Percentiles rank a stretch among this genome's conserved stretches.
phyloP scores from a whole-genome alignment of 345 rosid species.

The Populus simonii region DNA sequence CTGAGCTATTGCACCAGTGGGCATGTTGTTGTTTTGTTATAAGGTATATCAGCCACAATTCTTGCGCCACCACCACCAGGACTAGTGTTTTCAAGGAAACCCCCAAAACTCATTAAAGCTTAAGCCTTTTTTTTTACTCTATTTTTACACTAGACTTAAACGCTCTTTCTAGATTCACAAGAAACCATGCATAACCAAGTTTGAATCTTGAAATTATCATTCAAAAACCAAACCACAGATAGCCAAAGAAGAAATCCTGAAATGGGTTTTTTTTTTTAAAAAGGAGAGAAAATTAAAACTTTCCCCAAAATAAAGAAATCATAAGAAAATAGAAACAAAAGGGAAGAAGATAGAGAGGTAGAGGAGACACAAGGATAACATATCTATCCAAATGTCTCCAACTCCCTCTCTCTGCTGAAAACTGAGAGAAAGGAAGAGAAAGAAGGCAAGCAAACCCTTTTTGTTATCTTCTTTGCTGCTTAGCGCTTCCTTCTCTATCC shows the following conservation, averaged over 20 bases:
- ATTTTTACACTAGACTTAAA: not conserved
- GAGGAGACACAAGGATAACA: slow-evolving; percentile 54
- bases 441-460: slow-evolving; percentile 38
- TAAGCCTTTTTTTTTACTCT: slow-evolving; percentile 1
- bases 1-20: slow-evolving; percentile 54
- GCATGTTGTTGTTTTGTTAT: slow-evolving; percentile 38
- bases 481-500: slow-evolving; percentile 79
- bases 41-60: slow-evolving; percentile 43
- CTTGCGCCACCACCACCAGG: slow-evolving; percentile 44
- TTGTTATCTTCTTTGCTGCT: slow-evolving; percentile 14
- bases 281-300: too few relatives aligned
- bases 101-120: slow-evolving; percentile 70
- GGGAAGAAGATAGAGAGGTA: slow-evolving; percentile 49
- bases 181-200: not conserved
- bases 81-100: slow-evolving; percentile 51
- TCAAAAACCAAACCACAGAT: not conserved
- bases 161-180: not conserved
- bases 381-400: slow-evolving; percentile 56
- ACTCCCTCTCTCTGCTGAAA: slow-evolving; percentile 43
- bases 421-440: slow-evolving; percentile 53
- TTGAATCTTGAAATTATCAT: not conserved
- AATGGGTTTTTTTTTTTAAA: not conserved
- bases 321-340: slow-evolving; percentile 2
- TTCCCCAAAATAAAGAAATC: not conserved
- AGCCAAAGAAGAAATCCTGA: not conserved